These are phyloP conservation scores for Stachybotrys chartarum DNA, from an alignment of 2,329 filamentous ascomycete species.

Conservation along the genomic window DNA sequence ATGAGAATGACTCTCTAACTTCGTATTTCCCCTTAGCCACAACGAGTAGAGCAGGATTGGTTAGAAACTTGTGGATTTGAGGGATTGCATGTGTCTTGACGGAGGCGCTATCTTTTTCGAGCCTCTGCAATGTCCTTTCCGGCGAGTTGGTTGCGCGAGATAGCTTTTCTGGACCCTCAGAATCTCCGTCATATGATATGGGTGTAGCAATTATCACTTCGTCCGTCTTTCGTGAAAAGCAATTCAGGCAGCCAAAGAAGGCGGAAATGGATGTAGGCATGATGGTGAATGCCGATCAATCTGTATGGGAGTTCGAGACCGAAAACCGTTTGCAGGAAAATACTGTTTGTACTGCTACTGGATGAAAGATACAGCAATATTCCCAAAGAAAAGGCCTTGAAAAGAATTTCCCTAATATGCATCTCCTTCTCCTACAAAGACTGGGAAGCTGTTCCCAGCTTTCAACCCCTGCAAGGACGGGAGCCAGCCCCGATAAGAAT, in stretches of 20 bases:
- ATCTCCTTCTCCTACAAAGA: background rate
- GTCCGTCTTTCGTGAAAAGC: background rate
- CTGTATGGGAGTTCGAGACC: no score
- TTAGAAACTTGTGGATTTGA: background rate
- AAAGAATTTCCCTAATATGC: no score
- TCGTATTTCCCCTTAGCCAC: background rate
- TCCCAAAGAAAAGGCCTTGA: no score
- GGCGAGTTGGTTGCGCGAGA: background rate
- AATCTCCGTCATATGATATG: background rate
- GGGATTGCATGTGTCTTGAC: background rate
- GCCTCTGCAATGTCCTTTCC: background rate
- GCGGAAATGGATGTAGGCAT: background rate
- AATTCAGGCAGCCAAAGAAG: background rate
- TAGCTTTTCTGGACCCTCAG: background rate
- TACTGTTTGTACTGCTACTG: no score
- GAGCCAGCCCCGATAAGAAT: no score
- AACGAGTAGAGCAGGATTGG: background rate
- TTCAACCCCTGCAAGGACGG: background rate
- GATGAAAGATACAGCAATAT: no score
- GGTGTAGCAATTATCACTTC: background rate
- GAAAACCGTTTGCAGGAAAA: no score
- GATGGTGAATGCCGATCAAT: background rate
- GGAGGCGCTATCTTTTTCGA: background rate
- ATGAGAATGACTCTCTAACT: background rate
- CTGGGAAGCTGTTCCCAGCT: background rate